Base-by-base conservation (phyloP, 2,329 filamentous ascomycete species). In the Geosmithia flava region DNA sequence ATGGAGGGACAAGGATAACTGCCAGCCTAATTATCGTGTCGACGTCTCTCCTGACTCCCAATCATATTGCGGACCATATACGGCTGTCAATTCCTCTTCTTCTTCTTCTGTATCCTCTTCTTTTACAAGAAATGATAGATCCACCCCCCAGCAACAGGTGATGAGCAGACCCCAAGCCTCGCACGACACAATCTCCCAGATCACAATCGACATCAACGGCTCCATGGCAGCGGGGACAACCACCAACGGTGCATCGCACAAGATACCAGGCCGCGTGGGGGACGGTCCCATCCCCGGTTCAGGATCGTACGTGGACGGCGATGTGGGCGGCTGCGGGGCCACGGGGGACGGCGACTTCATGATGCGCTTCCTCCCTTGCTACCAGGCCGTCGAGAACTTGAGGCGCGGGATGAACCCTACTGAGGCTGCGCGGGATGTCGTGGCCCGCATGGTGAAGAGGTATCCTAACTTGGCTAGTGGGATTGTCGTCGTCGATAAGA, bases 301-400 rank as follows among this genome's bases (percentile, higher is more conserved):
- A 47, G 75, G 74, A 2, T 74, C 72, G 1, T 78, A 78, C 52
- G 75, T 73, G 3, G 75, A 78, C 51, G 63, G 62, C 4, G 71
- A 74, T 3, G 68, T 74, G 1, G 75, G 74, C 2, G 75, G 70
- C 0, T 78, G 75, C 53, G 75, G 74, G 7, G 73, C 75, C 2
- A 78, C 75, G 0, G 75, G 75, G 1, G 74, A 78, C 48, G 75
- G 75, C 1, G 75, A 78, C 54, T 59, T 77, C 50, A 76, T 78
- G 73, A 74, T 76, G 68, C 66, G 74, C 3, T 76, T 77, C 52
- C 56, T 78, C 20, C 75, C 75, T 0, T 78, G 75, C 55, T 78
- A 78, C 53, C 75, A 78, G 54, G 75, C 74, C 1, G 68, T 78
- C 1, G 75, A 78, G 61, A 76, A 63, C 50, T 50, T 78, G 56